These are phyloP conservation scores for Lentinus brumalis DNA, from an alignment of 768 basidiomycete genomes.

Conservation along the genomic window DNA sequence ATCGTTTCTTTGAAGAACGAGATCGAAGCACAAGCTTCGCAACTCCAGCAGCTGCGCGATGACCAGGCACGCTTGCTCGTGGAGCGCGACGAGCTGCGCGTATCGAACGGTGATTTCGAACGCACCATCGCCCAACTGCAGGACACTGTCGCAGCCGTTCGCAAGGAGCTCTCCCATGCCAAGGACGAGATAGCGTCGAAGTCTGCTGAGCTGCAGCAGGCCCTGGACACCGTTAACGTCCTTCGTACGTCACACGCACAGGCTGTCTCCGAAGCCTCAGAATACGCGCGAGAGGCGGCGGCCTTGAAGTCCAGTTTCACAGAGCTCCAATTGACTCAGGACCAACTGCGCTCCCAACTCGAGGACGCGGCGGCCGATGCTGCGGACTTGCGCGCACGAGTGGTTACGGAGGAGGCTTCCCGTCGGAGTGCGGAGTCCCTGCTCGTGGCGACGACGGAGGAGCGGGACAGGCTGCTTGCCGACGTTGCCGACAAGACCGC, in stretches of 20 bases:
- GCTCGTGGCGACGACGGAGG: constrained; percentile 2
- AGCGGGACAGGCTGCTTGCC: constrained; percentile 10
- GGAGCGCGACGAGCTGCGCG: constrained; percentile 4
- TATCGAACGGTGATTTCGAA: background rate
- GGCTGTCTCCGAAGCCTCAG: background rate
- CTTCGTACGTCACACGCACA: constrained; percentile 2
- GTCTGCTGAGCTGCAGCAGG: background rate
- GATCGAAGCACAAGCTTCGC: background rate
- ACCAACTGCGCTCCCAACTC: constrained; percentile 9
- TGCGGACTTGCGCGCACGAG: background rate
- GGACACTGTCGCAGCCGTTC: constrained; percentile 10
- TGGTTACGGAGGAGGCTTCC: constrained; percentile 8
- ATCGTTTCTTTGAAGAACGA: background rate
- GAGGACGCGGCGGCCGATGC: constrained; percentile 2
- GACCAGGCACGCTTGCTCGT: constrained; percentile 3
- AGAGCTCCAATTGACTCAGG: constrained; percentile 9
- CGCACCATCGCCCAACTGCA: constrained; percentile 5
- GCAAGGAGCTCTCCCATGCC: constrained; percentile 10
- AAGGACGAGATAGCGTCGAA: background rate
- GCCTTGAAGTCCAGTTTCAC: constrained; percentile 1
- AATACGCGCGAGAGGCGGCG: background rate
- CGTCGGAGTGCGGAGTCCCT: constrained; percentile 13
- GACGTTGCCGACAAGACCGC: constrained; percentile 30
- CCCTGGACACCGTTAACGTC: constrained; percentile 4
- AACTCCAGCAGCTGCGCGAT: constrained; percentile 10